Conservation (phyloP, 768 basidiomycete species). For the Boletales sp. region DNA sequence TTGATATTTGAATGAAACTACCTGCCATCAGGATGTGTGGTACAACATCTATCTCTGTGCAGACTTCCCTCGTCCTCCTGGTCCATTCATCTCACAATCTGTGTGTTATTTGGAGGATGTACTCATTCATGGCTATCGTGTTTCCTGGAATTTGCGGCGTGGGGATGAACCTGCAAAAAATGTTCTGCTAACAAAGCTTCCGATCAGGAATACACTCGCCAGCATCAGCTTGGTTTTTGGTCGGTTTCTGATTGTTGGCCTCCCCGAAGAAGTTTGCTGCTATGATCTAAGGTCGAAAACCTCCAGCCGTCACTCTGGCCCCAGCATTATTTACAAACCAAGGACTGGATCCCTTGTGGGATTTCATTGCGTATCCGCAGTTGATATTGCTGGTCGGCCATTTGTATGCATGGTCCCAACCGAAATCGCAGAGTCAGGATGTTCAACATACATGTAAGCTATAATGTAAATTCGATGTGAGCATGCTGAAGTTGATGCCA, state of each 20-base stretch:
- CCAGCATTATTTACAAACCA: not conserved
- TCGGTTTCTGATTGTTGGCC: not conserved
- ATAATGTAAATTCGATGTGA: not conserved
- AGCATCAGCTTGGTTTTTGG: not conserved
- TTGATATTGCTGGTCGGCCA: not conserved
- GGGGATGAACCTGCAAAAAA: not conserved
- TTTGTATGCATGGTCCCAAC: not conserved
- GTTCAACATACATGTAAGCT: not conserved
- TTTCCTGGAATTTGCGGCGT: not conserved
- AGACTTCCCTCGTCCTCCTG: not conserved
- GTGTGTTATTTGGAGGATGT: not conserved
- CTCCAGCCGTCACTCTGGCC: not conserved
- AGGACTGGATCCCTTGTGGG: not conserved
- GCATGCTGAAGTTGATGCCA: not conserved
- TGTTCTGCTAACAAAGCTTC: not conserved
- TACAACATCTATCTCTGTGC: not conserved
- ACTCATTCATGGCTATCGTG: not conserved
- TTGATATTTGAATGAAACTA: not conserved
- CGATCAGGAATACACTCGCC: too few relatives aligned
- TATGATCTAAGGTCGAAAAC: not conserved
- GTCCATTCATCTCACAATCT: not conserved
- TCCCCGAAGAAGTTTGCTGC: not conserved
- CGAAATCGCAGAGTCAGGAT: too few relatives aligned
- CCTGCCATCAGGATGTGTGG: not conserved
- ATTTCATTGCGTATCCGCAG: not conserved